Conservation (phyloP, 768 basidiomycete species). For the Terana coerulea region DNA sequence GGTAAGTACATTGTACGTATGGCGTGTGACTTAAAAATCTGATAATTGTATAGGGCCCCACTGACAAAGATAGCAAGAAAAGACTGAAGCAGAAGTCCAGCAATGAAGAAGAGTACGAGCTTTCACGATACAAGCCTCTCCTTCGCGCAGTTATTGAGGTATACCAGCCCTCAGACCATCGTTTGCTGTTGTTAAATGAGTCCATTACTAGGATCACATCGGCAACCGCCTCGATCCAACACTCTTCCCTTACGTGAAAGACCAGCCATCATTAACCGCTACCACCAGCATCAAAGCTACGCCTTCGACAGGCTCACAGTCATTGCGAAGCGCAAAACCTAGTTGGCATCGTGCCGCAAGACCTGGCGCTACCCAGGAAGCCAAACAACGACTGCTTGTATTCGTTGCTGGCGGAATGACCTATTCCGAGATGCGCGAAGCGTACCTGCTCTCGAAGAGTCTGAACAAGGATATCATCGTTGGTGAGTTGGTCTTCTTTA, state of each 20-base stretch:
- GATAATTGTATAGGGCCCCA: constrained; percentile 55
- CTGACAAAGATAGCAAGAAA: constrained; percentile 77
- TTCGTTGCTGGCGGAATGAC: constrained; percentile 96
- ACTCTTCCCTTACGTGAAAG: constrained; percentile 88
- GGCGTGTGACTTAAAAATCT: background rate
- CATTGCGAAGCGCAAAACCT: constrained; percentile 85
- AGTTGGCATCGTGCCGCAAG: constrained; percentile 82
- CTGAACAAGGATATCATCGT: constrained; percentile 89
- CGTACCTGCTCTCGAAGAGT: constrained; percentile 70
- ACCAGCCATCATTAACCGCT: constrained; percentile 56
- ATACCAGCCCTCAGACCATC: background rate
- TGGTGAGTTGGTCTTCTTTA: constrained; percentile 44
- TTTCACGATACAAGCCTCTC: constrained; percentile 89
- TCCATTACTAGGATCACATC: constrained; percentile 66
- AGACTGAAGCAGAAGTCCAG: constrained; percentile 72
- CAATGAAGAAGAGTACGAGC: constrained; percentile 92
- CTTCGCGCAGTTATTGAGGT: constrained; percentile 84
- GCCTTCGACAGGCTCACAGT: constrained; percentile 46
- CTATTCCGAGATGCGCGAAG: constrained; percentile 90
- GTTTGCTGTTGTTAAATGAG: background rate
- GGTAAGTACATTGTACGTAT: constrained; percentile 40
- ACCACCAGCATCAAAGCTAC: constrained; percentile 44
- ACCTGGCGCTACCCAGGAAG: constrained; percentile 42
- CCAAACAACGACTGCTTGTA: constrained; percentile 75
- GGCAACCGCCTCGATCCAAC: constrained; percentile 71